Conservation (phyloP, 2,329 filamentous ascomycete species). For the Lojkania enalia region DNA sequence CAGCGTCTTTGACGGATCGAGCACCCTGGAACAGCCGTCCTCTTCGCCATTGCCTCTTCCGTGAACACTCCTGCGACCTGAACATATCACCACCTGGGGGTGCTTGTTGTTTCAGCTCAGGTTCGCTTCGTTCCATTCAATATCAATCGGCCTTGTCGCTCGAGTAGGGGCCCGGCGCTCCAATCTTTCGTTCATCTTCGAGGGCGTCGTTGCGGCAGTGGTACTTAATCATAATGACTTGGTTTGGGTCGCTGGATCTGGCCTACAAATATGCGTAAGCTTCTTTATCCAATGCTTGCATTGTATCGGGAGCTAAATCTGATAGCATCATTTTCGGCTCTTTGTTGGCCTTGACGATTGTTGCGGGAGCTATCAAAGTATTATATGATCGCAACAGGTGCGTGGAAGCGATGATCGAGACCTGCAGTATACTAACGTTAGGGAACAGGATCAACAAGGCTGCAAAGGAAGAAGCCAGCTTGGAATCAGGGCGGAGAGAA, state of each 20-base stretch:
- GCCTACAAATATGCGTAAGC: constrained; percentile 45
- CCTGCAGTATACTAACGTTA: background rate
- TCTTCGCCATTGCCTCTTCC: constrained; percentile 7
- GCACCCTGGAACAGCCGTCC: constrained; percentile 9
- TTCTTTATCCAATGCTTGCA: background rate
- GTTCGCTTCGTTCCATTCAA: constrained; percentile 1
- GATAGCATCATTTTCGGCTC: constrained; percentile 39
- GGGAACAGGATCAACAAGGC: background rate
- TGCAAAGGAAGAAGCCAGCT: constrained; percentile 25
- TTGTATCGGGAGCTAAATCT: constrained; percentile 12
- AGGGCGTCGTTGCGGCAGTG: background rate
- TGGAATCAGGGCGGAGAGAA: constrained; percentile 33
- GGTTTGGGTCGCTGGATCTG: constrained; percentile 41
- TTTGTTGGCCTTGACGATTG: constrained; percentile 35
- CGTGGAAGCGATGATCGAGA: constrained; percentile 12
- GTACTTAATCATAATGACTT: constrained; percentile 30
- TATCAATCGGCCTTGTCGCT: constrained; percentile 10
- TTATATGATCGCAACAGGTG: constrained; percentile 42
- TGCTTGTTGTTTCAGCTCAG: constrained; percentile 3
- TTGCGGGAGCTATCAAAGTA: constrained; percentile 41
- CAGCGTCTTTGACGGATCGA: constrained; percentile 4
- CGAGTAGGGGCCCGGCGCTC: constrained; percentile 12
- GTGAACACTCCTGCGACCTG: constrained; percentile 2
- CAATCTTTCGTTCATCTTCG: constrained; percentile 15
- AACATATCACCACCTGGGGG: background rate